Evolutionary conservation across 179 eudicot genomes (phyloP), one percentile per base, ranked within the genome.

Genomic region (Beta lomatogona): DNA sequence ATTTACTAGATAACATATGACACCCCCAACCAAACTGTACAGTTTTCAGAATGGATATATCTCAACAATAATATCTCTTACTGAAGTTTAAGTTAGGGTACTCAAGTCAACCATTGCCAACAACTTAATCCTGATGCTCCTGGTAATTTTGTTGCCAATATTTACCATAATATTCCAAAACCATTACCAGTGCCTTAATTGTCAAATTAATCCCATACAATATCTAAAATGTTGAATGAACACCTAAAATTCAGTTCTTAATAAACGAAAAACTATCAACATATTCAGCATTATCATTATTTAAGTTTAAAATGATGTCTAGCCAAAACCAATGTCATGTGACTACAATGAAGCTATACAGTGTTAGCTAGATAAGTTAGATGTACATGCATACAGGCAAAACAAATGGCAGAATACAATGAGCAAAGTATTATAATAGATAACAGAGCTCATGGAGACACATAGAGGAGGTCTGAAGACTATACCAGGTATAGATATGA

Each of bases 401-500:
- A 31, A 58, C n/a, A 73, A 18, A 60, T 16, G 77, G 18, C 21
- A 16, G 12, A 15, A 61, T 46, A 53, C n/a, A 63, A 36, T 48
- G 36, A 19, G 21, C 61, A 64, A 57, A 44, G 4, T 18, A 60
- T 5, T 6, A n/a, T 45, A 44, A 28, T 28, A 70, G 54, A 76
- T 31, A 63, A 59, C 53, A 44, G 44, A 19, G 54, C 14, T 73
- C n/a, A 75, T 31, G 53, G 50, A 68, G 41, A 21, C 63, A 21
- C 55, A 71, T 1, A 22, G 4, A 14, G 61, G 48, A 53, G 53
- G 22, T 44, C 9, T 71, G 53, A 54, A 41, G 46, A 75, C 68
- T 86, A 77, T 93, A 96, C 99, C 99, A 79, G 97, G 92, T 82
- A 96, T 93, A 77, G 97, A 91, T 81, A 96, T 96, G 78, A 94